Conservation (phyloP, 805 yeast species). For the Metschnikowia dekortorum region DNA sequence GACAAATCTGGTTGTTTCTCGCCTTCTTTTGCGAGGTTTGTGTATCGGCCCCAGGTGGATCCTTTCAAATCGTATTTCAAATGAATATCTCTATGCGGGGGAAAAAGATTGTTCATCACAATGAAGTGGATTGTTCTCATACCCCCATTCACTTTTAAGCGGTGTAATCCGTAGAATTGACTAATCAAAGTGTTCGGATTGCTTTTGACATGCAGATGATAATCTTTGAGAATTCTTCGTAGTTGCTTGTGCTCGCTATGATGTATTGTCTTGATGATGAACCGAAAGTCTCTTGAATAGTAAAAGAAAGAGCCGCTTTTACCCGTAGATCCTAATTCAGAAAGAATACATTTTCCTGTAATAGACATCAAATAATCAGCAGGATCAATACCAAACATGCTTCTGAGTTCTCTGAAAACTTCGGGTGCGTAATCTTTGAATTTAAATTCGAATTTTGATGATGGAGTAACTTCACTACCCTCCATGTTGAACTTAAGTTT, state of each 20-base stretch:
- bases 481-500: slow-evolving; percentile 82
- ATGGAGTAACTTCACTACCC: slow-evolving; percentile 88
- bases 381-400: slow-evolving; percentile 82
- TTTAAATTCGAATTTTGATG: slow-evolving; percentile 91
- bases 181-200: slow-evolving; percentile 87
- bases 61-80: slow-evolving; percentile 89
- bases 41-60: slow-evolving; percentile 76
- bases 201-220: slow-evolving; percentile 71
- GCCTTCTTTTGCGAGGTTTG: slow-evolving; percentile 31
- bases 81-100: slow-evolving; percentile 86
- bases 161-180: slow-evolving; percentile 94
- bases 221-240: slow-evolving; percentile 66
- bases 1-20: slow-evolving; percentile 23
- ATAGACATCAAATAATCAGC: slow-evolving; percentile 92
- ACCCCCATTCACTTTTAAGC: slow-evolving; percentile 80
- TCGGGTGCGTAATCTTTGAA: slow-evolving; percentile 95
- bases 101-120: slow-evolving; percentile 96
- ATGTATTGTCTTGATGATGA: slow-evolving; percentile 93
- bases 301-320: slow-evolving; percentile 96
- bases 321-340: slow-evolving; percentile 93
- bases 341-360: slow-evolving; percentile 87
- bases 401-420: slow-evolving; percentile 82
- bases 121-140: slow-evolving; percentile 80
- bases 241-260: slow-evolving; percentile 87
- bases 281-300: slow-evolving; percentile 88